These are phyloP conservation scores for Thelephora ganbajun DNA, from an alignment of 768 basidiomycete genomes.

Conservation along the genomic window DNA sequence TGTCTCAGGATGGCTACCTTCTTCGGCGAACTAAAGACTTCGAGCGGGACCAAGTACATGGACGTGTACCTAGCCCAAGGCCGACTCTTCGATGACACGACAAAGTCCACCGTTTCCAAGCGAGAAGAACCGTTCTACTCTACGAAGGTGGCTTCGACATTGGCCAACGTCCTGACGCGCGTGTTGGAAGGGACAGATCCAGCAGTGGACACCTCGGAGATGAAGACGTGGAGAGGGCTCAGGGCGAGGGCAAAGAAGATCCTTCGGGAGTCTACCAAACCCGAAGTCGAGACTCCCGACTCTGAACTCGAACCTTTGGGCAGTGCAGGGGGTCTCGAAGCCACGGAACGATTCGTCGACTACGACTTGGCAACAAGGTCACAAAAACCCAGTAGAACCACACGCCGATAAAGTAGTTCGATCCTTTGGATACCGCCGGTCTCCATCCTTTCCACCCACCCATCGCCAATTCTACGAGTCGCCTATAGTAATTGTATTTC, in stretches of 20 bases:
- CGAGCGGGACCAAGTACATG: neutral
- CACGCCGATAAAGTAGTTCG: neutral
- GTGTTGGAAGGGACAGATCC: slow-evolving; percentile 18
- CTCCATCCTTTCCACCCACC: neutral
- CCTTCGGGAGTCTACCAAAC: slow-evolving; percentile 3
- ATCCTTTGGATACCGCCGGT: slow-evolving; percentile 2
- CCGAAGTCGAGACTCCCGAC: slow-evolving; percentile 6
- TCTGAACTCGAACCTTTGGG: slow-evolving; percentile 16
- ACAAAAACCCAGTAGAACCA: neutral
- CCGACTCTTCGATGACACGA: neutral
- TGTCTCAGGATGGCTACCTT: slow-evolving; percentile 43
- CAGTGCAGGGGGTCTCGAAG: slow-evolving; percentile 9
- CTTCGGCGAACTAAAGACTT: slow-evolving; percentile 19
- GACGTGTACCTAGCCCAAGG: neutral
- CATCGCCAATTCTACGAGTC: neutral
- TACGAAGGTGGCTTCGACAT: slow-evolving; percentile 21
- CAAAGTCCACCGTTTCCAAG: neutral
- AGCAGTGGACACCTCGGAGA: slow-evolving; percentile 5
- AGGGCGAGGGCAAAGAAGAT: slow-evolving; percentile 7
- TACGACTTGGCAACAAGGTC: slow-evolving; percentile 14
- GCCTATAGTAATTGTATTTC: too few species aligned
- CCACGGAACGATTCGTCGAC: slow-evolving; percentile 17
- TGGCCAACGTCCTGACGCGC: slow-evolving; percentile 34
- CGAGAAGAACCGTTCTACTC: slow-evolving; percentile 4
- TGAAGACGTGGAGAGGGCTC: slow-evolving; percentile 9